Conservation (phyloP, 2,329 filamentous ascomycete species). For the Penicillium sp. region DNA sequence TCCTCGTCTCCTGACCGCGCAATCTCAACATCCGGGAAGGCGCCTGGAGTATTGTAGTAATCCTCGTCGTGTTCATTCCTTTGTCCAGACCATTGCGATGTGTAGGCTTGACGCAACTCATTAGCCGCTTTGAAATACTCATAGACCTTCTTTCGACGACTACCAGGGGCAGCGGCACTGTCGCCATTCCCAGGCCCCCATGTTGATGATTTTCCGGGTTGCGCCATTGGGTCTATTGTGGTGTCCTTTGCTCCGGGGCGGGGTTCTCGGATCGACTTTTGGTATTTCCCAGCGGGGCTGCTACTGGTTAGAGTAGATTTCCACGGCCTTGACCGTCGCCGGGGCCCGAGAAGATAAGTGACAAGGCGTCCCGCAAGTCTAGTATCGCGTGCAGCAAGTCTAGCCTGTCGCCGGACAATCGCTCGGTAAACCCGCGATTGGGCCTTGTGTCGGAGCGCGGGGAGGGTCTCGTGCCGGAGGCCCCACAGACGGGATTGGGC, state of each 20-base stretch:
- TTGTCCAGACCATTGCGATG: constrained; percentile 53
- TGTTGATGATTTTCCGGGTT: constrained; percentile 23
- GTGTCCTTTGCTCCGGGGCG: constrained; percentile 19
- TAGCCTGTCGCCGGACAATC: constrained; percentile 64
- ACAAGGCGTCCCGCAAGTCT: constrained; percentile 25
- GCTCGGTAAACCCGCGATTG: constrained; percentile 77
- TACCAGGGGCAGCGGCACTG: constrained; percentile 57
- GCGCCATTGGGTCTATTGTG: constrained; percentile 25
- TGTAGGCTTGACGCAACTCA: constrained; percentile 67
- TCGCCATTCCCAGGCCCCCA: constrained; percentile 26
- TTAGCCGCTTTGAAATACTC: constrained; percentile 70
- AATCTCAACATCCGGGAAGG: constrained; percentile 83
- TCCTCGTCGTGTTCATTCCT: constrained; percentile 49
- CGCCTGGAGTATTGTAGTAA: constrained; percentile 62
- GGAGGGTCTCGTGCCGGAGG: constrained; percentile 73
- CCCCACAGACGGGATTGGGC: constrained; percentile 65
- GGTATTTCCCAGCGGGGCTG: constrained; percentile 8
- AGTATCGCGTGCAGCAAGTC: constrained; percentile 49
- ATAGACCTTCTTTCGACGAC: constrained; percentile 74
- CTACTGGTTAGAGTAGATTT: constrained; percentile 7
- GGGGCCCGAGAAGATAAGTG: constrained; percentile 27
- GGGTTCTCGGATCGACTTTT: constrained; percentile 17
- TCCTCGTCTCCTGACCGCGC: constrained; percentile 78
- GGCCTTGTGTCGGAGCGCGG: constrained; percentile 65
- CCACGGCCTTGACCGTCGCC: constrained; percentile 22